A percentile compares a stretch with the other conserved stretches of the same genome.
Conservation (phyloP, 2,329 filamentous ascomycete genomes). For the Chaetomiaceae sp. region DNA sequence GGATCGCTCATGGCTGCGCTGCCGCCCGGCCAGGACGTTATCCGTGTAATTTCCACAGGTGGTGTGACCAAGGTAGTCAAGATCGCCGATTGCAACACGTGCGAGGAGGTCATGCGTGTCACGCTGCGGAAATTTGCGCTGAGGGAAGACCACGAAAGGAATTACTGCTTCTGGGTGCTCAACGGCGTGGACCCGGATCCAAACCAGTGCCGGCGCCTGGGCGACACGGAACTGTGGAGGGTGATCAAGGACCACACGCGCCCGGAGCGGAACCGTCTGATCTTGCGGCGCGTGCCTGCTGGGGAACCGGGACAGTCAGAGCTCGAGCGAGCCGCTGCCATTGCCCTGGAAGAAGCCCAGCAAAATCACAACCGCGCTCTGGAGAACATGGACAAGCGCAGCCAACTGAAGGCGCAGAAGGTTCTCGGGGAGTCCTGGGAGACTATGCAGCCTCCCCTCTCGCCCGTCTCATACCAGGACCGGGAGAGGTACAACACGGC, state of each 20-base stretch:
- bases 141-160: constrained; percentile 84
- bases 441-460: constrained; percentile 76
- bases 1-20: constrained; percentile 79
- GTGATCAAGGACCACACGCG: constrained; percentile 83
- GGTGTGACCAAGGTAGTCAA: constrained; percentile 91
- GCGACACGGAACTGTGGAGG: constrained; percentile 81
- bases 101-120: constrained; percentile 86
- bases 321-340: constrained; percentile 77
- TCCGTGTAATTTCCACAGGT: constrained; percentile 86
- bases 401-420: constrained; percentile 82
- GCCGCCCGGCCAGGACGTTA: constrained; percentile 79
- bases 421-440: constrained; percentile 83
- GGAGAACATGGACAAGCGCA: constrained; percentile 63
- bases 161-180: constrained; percentile 95
- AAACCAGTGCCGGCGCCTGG: constrained; percentile 70
- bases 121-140: constrained; percentile 83
- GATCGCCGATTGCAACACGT: constrained; percentile 82
- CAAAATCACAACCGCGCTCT: constrained; percentile 62
- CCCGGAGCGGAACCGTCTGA: constrained; percentile 82
- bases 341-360: constrained; percentile 81
- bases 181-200: constrained; percentile 80
- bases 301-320: constrained; percentile 86
- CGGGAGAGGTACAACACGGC: constrained; percentile 58
- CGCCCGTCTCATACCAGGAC: constrained; percentile 67
- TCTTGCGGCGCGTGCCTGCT: constrained; percentile 84